Conservation (phyloP, 768 basidiomycete species). For the Stropharia rugosoannulata region DNA sequence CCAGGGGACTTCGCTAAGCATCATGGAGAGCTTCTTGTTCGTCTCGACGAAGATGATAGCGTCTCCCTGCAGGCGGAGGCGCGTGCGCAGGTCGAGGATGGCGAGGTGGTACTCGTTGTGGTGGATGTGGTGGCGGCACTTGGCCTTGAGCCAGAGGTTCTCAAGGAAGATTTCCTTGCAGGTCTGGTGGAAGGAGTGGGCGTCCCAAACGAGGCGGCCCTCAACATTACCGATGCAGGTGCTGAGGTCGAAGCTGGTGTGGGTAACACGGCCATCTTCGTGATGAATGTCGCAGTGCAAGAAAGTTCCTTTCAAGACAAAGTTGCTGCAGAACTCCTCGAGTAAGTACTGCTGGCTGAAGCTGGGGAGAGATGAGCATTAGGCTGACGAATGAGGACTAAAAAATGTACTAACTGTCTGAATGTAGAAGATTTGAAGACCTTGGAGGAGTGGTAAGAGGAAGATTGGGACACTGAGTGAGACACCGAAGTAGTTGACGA, state of each 20-base stretch:
- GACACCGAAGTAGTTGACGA: slow-evolving; percentile 9
- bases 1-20: slow-evolving; percentile 26
- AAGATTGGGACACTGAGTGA: slow-evolving; percentile 4
- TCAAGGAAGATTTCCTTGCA: slow-evolving; percentile 15
- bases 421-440: slow-evolving; percentile 16
- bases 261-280: slow-evolving; percentile 12
- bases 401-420: slow-evolving; percentile 6
- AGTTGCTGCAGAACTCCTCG: slow-evolving; percentile 15
- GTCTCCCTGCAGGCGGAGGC: slow-evolving; percentile 15
- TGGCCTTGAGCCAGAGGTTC: slow-evolving; percentile 12
- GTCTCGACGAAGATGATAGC: slow-evolving; percentile 17
- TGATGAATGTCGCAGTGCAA: slow-evolving; percentile 16
- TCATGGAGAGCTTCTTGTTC: slow-evolving; percentile 18
- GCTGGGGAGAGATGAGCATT: neutral
- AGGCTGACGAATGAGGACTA: neutral
- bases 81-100: slow-evolving; percentile 15
- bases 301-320: slow-evolving; percentile 12
- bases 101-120: slow-evolving; percentile 11
- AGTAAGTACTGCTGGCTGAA: slow-evolving; percentile 15
- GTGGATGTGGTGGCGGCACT: slow-evolving; percentile 9
- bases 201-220: slow-evolving; percentile 17
- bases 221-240: slow-evolving; percentile 14
- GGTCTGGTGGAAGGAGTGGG: slow-evolving; percentile 12
- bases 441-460: slow-evolving; percentile 2
- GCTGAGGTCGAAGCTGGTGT: slow-evolving; percentile 15